These are phyloP conservation scores for Umbilicaria muhlenbergii DNA, from an alignment of 495 filamentous ascomycete species.

Conservation along the genomic window DNA sequence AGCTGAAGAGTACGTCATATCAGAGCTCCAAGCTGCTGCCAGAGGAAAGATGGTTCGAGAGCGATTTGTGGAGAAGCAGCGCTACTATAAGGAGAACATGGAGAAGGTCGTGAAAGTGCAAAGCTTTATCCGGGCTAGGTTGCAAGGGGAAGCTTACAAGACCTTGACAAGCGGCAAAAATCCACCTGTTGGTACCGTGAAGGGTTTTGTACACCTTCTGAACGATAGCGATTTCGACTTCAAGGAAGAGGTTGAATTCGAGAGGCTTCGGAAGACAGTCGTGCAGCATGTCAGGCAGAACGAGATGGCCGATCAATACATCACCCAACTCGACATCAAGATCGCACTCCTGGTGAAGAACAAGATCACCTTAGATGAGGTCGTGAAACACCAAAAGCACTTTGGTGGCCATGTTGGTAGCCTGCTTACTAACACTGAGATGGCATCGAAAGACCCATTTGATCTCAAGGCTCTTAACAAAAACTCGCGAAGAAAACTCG, in stretches of 20 bases:
- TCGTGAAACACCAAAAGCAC: conserved; percentile 91
- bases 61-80: conserved; percentile 68
- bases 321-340: conserved; percentile 96
- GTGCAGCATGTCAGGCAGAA: conserved; percentile 96
- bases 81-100: conserved; percentile 91
- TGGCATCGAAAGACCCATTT: conserved; percentile 80
- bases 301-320: conserved; percentile 92
- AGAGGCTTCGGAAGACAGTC: conserved; percentile 79
- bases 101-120: conserved; percentile 97
- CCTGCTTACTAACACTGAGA: conserved; percentile 71
- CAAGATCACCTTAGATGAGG: conserved; percentile 97
- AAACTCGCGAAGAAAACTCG: conserved; percentile 81
- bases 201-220: conserved; percentile 92
- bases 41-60: conserved; percentile 59
- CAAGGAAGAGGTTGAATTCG: conserved; percentile 95
- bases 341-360: conserved; percentile 97
- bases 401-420: conserved; percentile 85
- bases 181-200: conserved; percentile 87
- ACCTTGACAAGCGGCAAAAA: conserved; percentile 93
- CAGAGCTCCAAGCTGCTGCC: conserved; percentile 58
- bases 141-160: conserved; percentile 96
- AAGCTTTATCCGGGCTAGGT: conserved; percentile 82
- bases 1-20: conserved; percentile 57
- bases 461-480: conserved; percentile 97
- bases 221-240: conserved; percentile 99